Evolutionary conservation across 768 basidiomycete species (phyloP).

Genomic region (Lentinus tigrinus): DNA sequence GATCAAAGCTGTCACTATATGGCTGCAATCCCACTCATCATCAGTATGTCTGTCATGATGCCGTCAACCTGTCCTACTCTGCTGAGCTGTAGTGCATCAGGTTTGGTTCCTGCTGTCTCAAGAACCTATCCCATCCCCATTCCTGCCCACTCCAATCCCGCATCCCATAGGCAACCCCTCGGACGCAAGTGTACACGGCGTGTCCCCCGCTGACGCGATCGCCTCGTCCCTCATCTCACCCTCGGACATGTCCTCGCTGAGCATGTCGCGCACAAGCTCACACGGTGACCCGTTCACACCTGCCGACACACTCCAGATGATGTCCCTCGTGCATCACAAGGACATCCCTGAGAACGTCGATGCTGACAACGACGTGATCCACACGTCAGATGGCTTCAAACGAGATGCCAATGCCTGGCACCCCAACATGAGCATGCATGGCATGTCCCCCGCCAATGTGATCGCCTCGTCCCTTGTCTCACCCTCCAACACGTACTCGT

Average conservation of each 20-base stretch:
- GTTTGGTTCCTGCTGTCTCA: too few relatives aligned
- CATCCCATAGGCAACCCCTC: too few relatives aligned
- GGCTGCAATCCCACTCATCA: too few relatives aligned
- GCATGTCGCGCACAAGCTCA: constrained; percentile 50
- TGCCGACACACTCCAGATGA: constrained; percentile 29
- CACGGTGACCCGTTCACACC: constrained; percentile 52
- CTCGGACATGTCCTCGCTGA: constrained; percentile 44
- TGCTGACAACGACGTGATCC: constrained; percentile 22
- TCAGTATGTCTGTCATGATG: too few relatives aligned
- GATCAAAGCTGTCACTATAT: too few relatives aligned
- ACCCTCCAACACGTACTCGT: constrained; percentile 46
- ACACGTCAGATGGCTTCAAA: too few relatives aligned
- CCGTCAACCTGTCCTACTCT: too few relatives aligned
- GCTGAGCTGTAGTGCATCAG: too few relatives aligned
- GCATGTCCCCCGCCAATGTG: constrained; percentile 27
- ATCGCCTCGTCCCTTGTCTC: constrained; percentile 48
- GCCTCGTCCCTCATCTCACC: constrained; percentile 52
- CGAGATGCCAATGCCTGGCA: too few relatives aligned
- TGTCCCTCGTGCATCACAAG: constrained; percentile 30
- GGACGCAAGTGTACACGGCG: constrained; percentile 21
- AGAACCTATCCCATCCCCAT: too few relatives aligned
- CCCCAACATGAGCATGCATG: constrained; percentile 21
- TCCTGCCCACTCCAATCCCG: too few relatives aligned
- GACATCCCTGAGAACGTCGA: constrained; percentile 30
- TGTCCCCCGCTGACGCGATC: constrained; percentile 30